Conservation (phyloP, 2,329 filamentous ascomycete genomes). For the Sarocladium kiliense region DNA sequence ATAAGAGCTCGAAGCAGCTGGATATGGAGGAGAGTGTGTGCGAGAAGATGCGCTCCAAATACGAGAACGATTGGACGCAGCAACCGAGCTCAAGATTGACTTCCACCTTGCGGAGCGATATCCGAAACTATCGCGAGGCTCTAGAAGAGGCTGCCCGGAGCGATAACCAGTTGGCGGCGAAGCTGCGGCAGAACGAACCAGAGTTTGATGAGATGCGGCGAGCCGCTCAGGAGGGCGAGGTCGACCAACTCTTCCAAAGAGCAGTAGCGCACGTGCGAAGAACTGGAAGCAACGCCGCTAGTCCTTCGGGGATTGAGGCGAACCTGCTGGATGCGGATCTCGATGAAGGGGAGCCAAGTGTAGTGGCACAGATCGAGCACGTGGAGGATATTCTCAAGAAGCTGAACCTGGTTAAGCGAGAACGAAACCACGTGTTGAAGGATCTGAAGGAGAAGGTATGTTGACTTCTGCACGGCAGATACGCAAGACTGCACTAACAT, state of each 20-base stretch:
- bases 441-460: slow-evolving; percentile 94
- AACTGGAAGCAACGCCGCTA: slow-evolving; percentile 56
- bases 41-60: slow-evolving; percentile 98
- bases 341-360: slow-evolving; percentile 70
- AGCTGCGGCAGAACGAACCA: slow-evolving; percentile 76
- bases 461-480: not conserved
- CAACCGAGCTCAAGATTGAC: slow-evolving; percentile 90
- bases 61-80: slow-evolving; percentile 92
- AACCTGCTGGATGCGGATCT: slow-evolving; percentile 92
- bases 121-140: slow-evolving; percentile 81
- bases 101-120: slow-evolving; percentile 78
- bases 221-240: slow-evolving; percentile 80
- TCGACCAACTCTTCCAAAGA: slow-evolving; percentile 82
- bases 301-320: slow-evolving; percentile 59
- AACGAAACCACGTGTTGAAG: slow-evolving; percentile 86
- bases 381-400: slow-evolving; percentile 91
- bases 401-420: slow-evolving; percentile 85
- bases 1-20: slow-evolving; percentile 78
- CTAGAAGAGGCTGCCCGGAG: slow-evolving; percentile 85
- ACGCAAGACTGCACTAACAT: slow-evolving; percentile 17
- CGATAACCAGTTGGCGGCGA: slow-evolving; percentile 76
- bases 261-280: slow-evolving; percentile 75
- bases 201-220: slow-evolving; percentile 95
- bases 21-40: slow-evolving; percentile 98
- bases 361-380: slow-evolving; percentile 80